Percentiles rank a stretch among this genome's conserved stretches.
Conservation (phyloP, 805 yeast species). For the Komagataella pastoris region DNA sequence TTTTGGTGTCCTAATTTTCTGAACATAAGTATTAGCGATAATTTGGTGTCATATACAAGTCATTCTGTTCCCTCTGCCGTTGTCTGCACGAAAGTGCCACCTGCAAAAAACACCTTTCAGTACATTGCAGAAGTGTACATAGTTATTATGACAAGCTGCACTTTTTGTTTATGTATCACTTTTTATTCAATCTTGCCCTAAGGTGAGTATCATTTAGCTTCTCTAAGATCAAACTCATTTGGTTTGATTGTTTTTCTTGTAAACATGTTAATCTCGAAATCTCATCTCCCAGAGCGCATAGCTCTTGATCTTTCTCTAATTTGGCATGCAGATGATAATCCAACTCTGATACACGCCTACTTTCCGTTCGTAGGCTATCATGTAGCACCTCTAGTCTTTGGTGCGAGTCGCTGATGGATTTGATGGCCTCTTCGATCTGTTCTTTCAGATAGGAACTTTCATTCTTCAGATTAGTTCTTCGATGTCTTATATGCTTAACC, state of each 20-base stretch:
- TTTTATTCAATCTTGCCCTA: not conserved
- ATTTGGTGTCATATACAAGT: too few relatives aligned
- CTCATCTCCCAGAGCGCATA: not conserved
- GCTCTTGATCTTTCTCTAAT: not conserved
- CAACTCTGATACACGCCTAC: not conserved
- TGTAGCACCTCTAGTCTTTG: not conserved
- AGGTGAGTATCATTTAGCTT: not conserved
- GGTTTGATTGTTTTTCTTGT: not conserved
- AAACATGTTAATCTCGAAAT: not conserved
- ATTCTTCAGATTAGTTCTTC: not conserved
- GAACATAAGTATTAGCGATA: too few relatives aligned
- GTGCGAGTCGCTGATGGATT: not conserved
- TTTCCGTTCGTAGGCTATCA: not conserved
- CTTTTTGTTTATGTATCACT: not conserved
- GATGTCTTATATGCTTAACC: not conserved
- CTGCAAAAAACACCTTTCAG: not conserved
- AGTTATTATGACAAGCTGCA: not conserved
- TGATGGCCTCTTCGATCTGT: not conserved
- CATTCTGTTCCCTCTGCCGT: too few relatives aligned
- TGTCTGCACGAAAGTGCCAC: not conserved
- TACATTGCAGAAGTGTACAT: not conserved
- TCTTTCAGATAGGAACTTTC: not conserved
- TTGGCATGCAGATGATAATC: not conserved
- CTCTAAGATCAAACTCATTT: not conserved
- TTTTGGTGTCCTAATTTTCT: too few relatives aligned